These are phyloP conservation scores for Perkinsela sp. DNA, from an alignment of 208 protist genomes.

Conservation along the genomic window DNA sequence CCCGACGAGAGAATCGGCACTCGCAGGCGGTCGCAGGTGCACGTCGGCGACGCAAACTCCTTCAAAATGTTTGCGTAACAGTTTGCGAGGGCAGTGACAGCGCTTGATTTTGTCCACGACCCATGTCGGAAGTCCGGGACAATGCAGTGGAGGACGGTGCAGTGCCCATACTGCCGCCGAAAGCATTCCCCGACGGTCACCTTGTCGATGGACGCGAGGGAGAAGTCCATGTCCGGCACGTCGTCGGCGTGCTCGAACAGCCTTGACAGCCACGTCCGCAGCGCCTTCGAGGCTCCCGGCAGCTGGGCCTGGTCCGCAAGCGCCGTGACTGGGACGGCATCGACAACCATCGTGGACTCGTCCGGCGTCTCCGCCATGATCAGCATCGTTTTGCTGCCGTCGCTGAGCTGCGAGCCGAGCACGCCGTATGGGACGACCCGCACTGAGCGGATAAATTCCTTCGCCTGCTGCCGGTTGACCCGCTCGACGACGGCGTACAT, in stretches of 20 bases:
- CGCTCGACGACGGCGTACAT: neutral
- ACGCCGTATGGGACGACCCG: conserved; percentile 36
- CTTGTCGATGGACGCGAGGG: conserved; percentile 27
- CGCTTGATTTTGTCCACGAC: conserved; percentile 35
- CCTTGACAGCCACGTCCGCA: conserved; percentile 48
- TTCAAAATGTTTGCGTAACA: conserved; percentile 54
- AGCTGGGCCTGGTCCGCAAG: conserved; percentile 18
- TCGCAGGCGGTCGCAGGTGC: conserved; percentile 16
- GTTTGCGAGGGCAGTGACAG: conserved; percentile 29
- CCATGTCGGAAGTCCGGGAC: conserved; percentile 47
- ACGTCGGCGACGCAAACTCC: conserved; percentile 16
- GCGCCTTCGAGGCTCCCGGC: conserved; percentile 28
- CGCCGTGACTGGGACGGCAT: conserved; percentile 23
- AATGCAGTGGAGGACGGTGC: conserved; percentile 29
- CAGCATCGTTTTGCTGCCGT: conserved; percentile 17
- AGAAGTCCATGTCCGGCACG: conserved; percentile 22
- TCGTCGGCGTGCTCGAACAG: conserved; percentile 24
- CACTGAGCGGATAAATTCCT: conserved; percentile 39
- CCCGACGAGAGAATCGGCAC: conserved; percentile 34
- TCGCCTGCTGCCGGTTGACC: conserved; percentile 2
- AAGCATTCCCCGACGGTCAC: neutral
- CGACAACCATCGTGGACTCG: conserved; percentile 23
- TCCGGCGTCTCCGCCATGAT: conserved; percentile 21
- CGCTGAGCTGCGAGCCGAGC: conserved; percentile 36
- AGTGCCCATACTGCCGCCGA: conserved; percentile 17